Evolutionary conservation across 163 green algal genomes (phyloP).

Genomic region (Picocystis sp.): DNA sequence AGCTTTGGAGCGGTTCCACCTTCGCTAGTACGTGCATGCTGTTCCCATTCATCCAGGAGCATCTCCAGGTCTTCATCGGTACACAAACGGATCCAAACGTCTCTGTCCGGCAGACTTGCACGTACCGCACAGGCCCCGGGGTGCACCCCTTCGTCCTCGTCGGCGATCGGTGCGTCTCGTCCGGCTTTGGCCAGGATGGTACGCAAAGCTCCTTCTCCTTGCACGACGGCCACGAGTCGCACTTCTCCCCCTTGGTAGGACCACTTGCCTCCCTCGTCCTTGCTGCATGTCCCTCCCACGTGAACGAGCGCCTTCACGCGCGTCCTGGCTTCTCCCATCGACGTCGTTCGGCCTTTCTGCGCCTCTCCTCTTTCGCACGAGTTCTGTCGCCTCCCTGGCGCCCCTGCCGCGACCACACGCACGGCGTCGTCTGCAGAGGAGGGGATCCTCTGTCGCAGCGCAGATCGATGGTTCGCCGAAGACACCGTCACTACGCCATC

Average conservation of each 20-base stretch:
- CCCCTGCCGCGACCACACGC: too few relatives aligned
- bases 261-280: slow-evolving; percentile 11
- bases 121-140: slow-evolving; percentile 13
- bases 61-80: slow-evolving; percentile 1
- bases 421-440: too few relatives aligned
- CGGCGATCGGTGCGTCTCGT: slow-evolving; percentile 4
- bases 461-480: too few relatives aligned
- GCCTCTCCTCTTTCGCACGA: too few relatives aligned
- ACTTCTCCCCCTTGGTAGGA: slow-evolving; percentile 46
- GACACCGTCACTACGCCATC: too few relatives aligned
- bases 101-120: neutral
- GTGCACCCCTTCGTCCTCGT: slow-evolving; percentile 12
- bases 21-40: slow-evolving; percentile 4
- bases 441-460: too few relatives aligned
- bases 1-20: too few relatives aligned
- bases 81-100: neutral
- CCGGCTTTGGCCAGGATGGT: too few relatives aligned
- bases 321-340: too few relatives aligned
- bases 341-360: too few relatives aligned
- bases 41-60: slow-evolving; percentile 1
- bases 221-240: slow-evolving; percentile 32
- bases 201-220: too few relatives aligned
- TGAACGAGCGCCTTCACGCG: slow-evolving; percentile 37
- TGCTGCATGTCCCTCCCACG: slow-evolving; percentile 31
- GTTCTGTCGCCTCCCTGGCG: too few relatives aligned